Evolutionary conservation across 768 basidiomycete genomes (phyloP).

Genomic region (Mycena chlorophos): DNA sequence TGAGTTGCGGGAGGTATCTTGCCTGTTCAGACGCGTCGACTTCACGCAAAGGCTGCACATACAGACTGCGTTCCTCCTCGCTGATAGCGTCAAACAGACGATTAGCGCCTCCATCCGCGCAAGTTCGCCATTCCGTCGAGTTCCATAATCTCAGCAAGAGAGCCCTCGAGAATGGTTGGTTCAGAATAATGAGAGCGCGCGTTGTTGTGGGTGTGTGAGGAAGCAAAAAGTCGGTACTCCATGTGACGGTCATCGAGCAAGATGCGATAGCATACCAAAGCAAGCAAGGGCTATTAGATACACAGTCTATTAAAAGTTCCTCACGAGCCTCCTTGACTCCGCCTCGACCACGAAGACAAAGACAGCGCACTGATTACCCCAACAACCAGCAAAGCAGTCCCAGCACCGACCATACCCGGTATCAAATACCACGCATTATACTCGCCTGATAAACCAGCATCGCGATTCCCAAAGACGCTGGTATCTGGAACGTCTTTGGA

Average conservation of each 20-base stretch:
- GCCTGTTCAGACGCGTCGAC: slow-evolving; percentile 6
- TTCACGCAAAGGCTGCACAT: slow-evolving; percentile 14
- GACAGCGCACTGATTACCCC: slow-evolving; percentile 78
- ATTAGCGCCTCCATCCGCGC: slow-evolving; percentile 91
- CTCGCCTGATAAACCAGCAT: slow-evolving; percentile 48
- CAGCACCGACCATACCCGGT: slow-evolving; percentile 78
- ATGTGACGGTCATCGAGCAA: slow-evolving; percentile 30
- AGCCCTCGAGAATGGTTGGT: slow-evolving; percentile 74
- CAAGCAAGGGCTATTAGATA: background rate
- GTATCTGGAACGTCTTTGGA: slow-evolving; percentile 52
- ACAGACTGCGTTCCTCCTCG: slow-evolving; percentile 22
- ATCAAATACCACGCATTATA: slow-evolving; percentile 77
- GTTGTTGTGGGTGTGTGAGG: slow-evolving; percentile 14
- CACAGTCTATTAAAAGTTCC: background rate
- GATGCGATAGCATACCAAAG: slow-evolving; percentile 4
- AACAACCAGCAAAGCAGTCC: slow-evolving; percentile 78
- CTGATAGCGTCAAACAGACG: slow-evolving; percentile 62
- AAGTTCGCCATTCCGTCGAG: slow-evolving; percentile 53
- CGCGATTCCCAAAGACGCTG: slow-evolving; percentile 42
- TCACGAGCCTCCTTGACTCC: slow-evolving; percentile 64
- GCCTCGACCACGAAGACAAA: slow-evolving; percentile 67
- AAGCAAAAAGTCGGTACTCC: slow-evolving; percentile 46
- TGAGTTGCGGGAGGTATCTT: slow-evolving; percentile 71
- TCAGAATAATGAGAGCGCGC: slow-evolving; percentile 80
- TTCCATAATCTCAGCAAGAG: slow-evolving; percentile 67